Conservation (phyloP, 352 stramenopile species). For the Globisporangium cystogenes region DNA sequence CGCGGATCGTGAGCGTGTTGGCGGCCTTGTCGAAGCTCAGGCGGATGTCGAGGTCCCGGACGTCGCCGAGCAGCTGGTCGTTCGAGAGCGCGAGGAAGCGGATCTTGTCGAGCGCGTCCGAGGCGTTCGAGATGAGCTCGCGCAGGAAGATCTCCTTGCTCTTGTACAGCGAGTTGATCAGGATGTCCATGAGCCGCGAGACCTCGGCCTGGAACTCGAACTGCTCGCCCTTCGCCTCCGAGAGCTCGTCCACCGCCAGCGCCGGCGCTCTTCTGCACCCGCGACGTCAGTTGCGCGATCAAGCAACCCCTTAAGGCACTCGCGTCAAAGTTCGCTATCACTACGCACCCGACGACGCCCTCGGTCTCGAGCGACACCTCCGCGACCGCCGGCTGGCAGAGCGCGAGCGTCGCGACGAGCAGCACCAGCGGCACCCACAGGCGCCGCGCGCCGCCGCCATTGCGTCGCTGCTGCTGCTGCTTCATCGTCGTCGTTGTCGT, state of each 20-base stretch:
- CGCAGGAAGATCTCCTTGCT: conserved; percentile 99
- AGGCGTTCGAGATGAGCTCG: conserved; percentile 96
- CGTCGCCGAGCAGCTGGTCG: conserved; percentile 91
- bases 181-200: no score
- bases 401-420: conserved; percentile 27
- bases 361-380: conserved; percentile 33
- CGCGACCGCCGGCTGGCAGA: conserved; percentile 24
- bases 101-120: conserved; percentile 98
- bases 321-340: no score
- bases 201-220: conserved; percentile 50
- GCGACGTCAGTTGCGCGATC: conserved; percentile 11
- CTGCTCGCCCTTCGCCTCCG: conserved; percentile 56
- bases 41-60: conserved; percentile 98
- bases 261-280: conserved; percentile 23
- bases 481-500: background rate
- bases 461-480: conserved; percentile 10
- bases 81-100: conserved; percentile 97
- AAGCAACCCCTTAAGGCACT: conserved; percentile 4
- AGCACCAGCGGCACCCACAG: conserved; percentile 26
- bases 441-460: conserved; percentile 8
- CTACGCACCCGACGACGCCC: conserved; percentile 32
- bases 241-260: conserved; percentile 40
- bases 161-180: conserved; percentile 99
- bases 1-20: conserved; percentile 98
- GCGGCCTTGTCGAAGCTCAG: conserved; percentile 99